These are phyloP conservation scores for Ophiocordyceps australis DNA, from an alignment of 2,329 filamentous ascomycete species.

Conservation along the genomic window DNA sequence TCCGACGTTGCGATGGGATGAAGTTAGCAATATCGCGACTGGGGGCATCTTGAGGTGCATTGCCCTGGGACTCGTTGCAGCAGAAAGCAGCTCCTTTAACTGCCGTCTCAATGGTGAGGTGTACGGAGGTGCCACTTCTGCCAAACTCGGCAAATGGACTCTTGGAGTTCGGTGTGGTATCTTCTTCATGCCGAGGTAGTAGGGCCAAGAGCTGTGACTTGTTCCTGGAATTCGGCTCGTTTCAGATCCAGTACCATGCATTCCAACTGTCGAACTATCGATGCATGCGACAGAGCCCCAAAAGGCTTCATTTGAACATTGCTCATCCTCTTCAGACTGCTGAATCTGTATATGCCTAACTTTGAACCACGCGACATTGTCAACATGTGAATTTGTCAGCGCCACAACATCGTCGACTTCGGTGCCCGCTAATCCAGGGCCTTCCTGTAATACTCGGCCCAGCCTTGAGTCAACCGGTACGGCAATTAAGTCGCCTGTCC, in stretches of 20 bases:
- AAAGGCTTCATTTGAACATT: conserved; percentile 43
- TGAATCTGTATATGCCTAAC: conserved; percentile 54
- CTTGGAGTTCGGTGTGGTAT: conserved; percentile 29
- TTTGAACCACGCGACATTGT: conserved; percentile 78
- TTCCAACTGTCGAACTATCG: conserved; percentile 70
- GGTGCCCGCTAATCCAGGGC: conserved; percentile 35
- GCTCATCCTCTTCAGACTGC: conserved; percentile 34
- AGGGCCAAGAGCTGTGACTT: conserved; percentile 66
- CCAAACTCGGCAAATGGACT: conserved; percentile 17
- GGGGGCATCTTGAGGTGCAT: conserved; percentile 78
- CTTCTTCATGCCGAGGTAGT: conserved; percentile 66
- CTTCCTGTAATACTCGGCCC: conserved; percentile 64
- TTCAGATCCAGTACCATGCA: conserved; percentile 81
- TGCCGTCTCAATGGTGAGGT: conserved; percentile 47
- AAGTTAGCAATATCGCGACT: conserved; percentile 72
- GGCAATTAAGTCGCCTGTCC: conserved; percentile 73
- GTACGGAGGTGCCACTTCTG: conserved; percentile 28
- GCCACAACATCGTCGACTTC: conserved; percentile 55
- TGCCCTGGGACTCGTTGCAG: conserved; percentile 74
- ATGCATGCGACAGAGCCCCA: conserved; percentile 83
- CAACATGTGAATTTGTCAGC: conserved; percentile 25
- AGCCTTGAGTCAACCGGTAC: conserved; percentile 77
- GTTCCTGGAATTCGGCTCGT: conserved; percentile 64
- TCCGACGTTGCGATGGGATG: conserved; percentile 83
- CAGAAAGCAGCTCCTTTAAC: conserved; percentile 68